These are phyloP conservation scores for Venustampulla echinocandica DNA, from an alignment of 495 filamentous ascomycete species.

Conservation along the genomic window DNA sequence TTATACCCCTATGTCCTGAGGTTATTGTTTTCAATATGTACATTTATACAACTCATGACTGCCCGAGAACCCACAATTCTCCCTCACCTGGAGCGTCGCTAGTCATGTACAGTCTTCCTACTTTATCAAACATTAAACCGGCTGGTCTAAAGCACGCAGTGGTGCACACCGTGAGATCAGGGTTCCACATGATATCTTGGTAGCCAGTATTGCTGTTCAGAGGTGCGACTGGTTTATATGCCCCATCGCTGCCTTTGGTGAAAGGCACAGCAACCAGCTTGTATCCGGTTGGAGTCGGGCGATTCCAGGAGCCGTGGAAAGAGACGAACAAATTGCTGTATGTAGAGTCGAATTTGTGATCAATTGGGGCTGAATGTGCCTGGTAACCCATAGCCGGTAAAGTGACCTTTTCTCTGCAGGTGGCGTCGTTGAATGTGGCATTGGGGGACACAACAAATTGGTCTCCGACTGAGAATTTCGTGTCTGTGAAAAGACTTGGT, in stretches of 20 bases:
- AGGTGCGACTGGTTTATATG: constrained; percentile 29
- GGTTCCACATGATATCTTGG: constrained; percentile 41
- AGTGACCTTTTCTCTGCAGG: constrained; percentile 30
- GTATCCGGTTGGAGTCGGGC: constrained; percentile 44
- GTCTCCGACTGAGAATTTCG: constrained; percentile 32
- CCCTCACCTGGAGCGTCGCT: constrained; percentile 50
- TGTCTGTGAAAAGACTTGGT: constrained; percentile 35
- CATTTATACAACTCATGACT: too few species aligned
- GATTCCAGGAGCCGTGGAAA: constrained; percentile 52
- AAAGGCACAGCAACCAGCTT: constrained; percentile 35
- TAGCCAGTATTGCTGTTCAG: constrained; percentile 32
- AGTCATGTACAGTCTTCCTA: constrained; percentile 45
- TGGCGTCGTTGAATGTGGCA: constrained; percentile 34
- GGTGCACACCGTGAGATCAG: constrained; percentile 34
- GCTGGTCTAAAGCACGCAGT: constrained; percentile 45
- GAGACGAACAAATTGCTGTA: constrained; percentile 35
- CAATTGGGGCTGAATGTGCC: constrained; percentile 51
- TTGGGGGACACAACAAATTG: constrained; percentile 41
- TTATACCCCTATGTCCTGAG: too few species aligned
- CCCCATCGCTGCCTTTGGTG: constrained; percentile 22
- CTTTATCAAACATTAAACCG: constrained; percentile 39
- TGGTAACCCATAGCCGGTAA: constrained; percentile 44
- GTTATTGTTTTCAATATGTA: too few species aligned
- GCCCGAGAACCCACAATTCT: constrained; percentile 47
- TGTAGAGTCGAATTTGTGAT: constrained; percentile 42